Percentiles rank a stretch among this genome's conserved stretches.
Evolutionary conservation across 1,139 yeast species (phyloP).

Genomic region (Dujonia santamariae): DNA sequence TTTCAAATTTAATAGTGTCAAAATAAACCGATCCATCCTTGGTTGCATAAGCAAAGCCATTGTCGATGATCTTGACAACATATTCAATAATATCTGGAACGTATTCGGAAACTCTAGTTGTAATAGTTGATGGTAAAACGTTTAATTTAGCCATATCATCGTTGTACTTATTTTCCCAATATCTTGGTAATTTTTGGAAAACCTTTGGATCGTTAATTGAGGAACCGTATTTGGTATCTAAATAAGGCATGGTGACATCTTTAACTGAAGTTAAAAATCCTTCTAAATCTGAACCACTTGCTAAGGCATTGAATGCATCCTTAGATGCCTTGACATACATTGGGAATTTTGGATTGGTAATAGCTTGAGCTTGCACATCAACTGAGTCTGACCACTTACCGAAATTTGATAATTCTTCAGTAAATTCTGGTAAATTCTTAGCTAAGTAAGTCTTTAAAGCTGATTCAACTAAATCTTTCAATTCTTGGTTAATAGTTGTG

Average conservation of each 20-base stretch:
- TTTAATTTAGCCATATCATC: constrained; percentile 82
- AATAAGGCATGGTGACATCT: constrained; percentile 69
- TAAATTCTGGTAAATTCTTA: constrained; percentile 54
- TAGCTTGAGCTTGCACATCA: constrained; percentile 49
- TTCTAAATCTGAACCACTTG: constrained; percentile 12
- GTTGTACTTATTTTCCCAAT: constrained; percentile 84
- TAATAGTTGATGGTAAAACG: constrained; percentile 78
- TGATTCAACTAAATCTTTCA: constrained; percentile 34
- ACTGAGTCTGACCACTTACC: constrained; percentile 48
- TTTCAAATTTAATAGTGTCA: constrained; percentile 81
- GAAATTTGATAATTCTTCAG: constrained; percentile 36
- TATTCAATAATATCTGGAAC: constrained; percentile 86
- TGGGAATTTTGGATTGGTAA: constrained; percentile 73
- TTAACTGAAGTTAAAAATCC: constrained; percentile 53
- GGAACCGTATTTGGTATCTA: constrained; percentile 72
- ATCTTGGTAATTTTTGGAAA: constrained; percentile 79
- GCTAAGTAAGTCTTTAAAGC: constrained; percentile 50
- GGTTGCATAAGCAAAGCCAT: constrained; percentile 84
- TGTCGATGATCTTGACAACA: constrained; percentile 68
- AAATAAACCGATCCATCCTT: constrained; percentile 92
- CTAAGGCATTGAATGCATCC: constrained; percentile 47
- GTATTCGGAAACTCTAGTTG: constrained; percentile 96
- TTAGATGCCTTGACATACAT: constrained; percentile 75
- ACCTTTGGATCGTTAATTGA: constrained; percentile 80
- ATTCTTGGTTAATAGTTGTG: constrained; percentile 29